phyloP scores from a whole-genome alignment of 2,329 filamentous ascomycete species.

The Didymella sp. region DNA sequence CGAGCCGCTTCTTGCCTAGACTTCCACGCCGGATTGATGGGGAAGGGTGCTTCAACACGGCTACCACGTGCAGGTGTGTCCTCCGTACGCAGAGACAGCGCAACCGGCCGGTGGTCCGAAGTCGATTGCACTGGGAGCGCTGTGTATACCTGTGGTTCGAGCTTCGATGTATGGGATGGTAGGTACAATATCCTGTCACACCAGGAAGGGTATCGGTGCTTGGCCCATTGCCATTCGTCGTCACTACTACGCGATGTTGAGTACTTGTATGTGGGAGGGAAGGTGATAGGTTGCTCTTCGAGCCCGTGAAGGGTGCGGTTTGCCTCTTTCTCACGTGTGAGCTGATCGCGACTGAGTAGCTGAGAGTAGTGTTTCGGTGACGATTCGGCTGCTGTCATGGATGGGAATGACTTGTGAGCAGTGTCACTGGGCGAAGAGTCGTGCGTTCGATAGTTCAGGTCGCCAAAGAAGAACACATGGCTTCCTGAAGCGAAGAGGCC shows the following conservation, averaged over 20 bases:
- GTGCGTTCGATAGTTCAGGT: slow-evolving; percentile 93
- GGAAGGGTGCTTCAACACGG: slow-evolving; percentile 57
- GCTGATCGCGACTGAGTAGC: slow-evolving; percentile 79
- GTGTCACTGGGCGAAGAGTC: slow-evolving; percentile 66
- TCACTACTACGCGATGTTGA: slow-evolving; percentile 47
- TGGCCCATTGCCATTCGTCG: slow-evolving; percentile 72
- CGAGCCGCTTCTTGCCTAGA: slow-evolving; percentile 61
- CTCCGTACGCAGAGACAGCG: slow-evolving; percentile 72
- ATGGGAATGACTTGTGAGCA: slow-evolving; percentile 67
- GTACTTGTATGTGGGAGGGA: slow-evolving; percentile 96
- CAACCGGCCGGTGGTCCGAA: slow-evolving; percentile 88
- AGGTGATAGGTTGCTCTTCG: slow-evolving; percentile 73
- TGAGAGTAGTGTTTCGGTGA: slow-evolving; percentile 67
- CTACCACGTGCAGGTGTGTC: slow-evolving; percentile 54
- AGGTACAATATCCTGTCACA: slow-evolving; percentile 89
- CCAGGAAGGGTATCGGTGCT: slow-evolving; percentile 86
- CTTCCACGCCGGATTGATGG: slow-evolving; percentile 65
- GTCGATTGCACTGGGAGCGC: slow-evolving; percentile 79
- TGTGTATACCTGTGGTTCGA: slow-evolving; percentile 70
- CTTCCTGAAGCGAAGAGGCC: slow-evolving; percentile 77
- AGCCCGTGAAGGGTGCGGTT: slow-evolving; percentile 80
- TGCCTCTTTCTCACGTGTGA: slow-evolving; percentile 72
- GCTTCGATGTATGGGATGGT: slow-evolving; percentile 53
- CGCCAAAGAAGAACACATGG: slow-evolving; percentile 86
- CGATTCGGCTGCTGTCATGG: slow-evolving; percentile 58